Base-by-base conservation (phyloP, 1,284 basidiomycete species). In the Boletellus deceptivus region DNA sequence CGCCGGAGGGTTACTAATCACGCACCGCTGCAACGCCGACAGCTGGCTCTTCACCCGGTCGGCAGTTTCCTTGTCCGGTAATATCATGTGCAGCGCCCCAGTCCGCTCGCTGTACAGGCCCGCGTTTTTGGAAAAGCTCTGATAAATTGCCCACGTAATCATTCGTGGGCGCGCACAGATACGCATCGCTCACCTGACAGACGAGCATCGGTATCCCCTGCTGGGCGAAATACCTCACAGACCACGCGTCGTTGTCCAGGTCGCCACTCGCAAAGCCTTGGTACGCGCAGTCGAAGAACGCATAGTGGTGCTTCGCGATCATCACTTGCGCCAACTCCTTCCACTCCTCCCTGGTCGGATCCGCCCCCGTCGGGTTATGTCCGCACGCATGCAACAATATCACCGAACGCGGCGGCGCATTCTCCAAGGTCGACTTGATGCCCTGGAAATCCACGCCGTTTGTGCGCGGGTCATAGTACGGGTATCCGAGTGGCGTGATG, bases 41-140 rank as follows among this genome's bases (percentile, higher is more conserved):
- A 98, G 72, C 72, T 98, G 95, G 63, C 87, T 91, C 72, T 80
- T 82, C 51, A 93, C 79, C 29, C 88, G 77, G 40, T 77, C 76
- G n/a, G 85, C 86, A 16, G 85, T 79, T 42, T 90, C 86, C 64
- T 72, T 72, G 58, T 73, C 74, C 38, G 75, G 67, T 3, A 81
- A 74, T 34, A 94, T 79, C 46, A 95, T 68, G 69, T 93, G 90
- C 61, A 97, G 73, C 33, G 89, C 90, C 20, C 93, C 93, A 49
- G 93, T 81, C 31, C 93, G 89, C 72, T 95, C 91, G 45, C 92
- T 89, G 67, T 98, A 98, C 68, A 98, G 67, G 7, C 95, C 95
- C 10, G 93, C 93, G 64, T 97, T 97, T 81, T 98, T 97, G 34
- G 94, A 93, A 71, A 95, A 97, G 68, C 89, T 92, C 88, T 96